A percentile compares a stretch with the other conserved stretches of the same genome.
These are phyloP conservation scores for Vishniacozyma victoriae DNA, from an alignment of 768 basidiomycete species.

Conservation along the genomic window DNA sequence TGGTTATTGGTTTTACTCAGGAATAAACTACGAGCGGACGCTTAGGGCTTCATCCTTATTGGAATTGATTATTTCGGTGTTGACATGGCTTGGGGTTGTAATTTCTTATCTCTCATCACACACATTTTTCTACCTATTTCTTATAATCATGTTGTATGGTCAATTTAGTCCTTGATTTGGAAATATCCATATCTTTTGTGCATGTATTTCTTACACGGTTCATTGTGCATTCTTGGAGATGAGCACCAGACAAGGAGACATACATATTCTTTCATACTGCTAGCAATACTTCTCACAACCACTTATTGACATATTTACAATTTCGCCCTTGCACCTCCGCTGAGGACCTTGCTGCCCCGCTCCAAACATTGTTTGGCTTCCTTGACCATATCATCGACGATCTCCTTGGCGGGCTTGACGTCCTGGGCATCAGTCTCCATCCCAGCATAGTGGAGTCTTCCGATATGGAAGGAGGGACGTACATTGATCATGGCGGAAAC, in stretches of 20 bases:
- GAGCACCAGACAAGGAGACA: too few species aligned
- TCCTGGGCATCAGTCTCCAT: conserved; percentile 50
- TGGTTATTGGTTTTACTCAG: conserved; percentile 37
- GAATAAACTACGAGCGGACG: conserved; percentile 28
- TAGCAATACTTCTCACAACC: neutral
- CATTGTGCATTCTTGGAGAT: too few species aligned
- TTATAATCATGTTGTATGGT: too few species aligned
- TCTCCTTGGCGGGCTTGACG: conserved; percentile 71
- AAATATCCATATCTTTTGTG: too few species aligned
- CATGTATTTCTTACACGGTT: too few species aligned
- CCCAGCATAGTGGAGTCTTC: neutral
- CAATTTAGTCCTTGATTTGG: too few species aligned
- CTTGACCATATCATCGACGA: conserved; percentile 74
- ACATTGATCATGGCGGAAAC: conserved; percentile 57
- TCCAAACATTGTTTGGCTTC: conserved; percentile 61
- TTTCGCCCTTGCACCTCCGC: conserved; percentile 26
- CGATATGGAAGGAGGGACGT: conserved; percentile 3
- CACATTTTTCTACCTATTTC: too few species aligned
- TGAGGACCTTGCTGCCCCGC: conserved; percentile 14
- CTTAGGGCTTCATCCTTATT: too few species aligned
- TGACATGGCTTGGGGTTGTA: too few species aligned
- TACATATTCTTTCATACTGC: too few species aligned
- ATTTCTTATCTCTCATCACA: too few species aligned
- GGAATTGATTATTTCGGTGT: too few species aligned
- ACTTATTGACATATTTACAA: conserved; percentile 22